Evolutionary conservation across 352 stramenopile species (phyloP), one percentile per base, ranked within the genome.

Genomic region (Phytophthora syringae): DNA sequence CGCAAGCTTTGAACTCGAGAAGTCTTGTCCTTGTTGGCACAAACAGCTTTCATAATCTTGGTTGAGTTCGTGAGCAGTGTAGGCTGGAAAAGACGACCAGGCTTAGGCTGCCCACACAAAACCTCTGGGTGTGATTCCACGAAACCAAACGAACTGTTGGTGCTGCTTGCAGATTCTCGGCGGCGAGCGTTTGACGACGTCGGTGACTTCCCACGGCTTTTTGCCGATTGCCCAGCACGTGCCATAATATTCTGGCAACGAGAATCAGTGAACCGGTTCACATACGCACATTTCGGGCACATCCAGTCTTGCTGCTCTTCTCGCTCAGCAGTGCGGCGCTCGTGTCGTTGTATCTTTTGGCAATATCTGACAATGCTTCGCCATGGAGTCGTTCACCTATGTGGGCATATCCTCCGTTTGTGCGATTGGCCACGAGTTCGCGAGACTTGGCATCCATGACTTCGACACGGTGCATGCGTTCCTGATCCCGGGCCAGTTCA

Each of bases 361-460:
- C 79, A 24, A 88, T 58, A 45, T 94, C 86, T 5, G 66, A 77
- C 12, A 92, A 51, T 16, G 84, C 86, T 75, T 94, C 84, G 16
- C 82, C 75, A 49, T 94, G 80, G n/a, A 94, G 60, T 1, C 86
- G 74, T 49, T 93, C 86, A 6, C 86, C 84, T 25, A 90, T 88
- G 25, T 92, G 66, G 5, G 76, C 67, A 60, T 90, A 90, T 22
- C 79, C 74, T 28, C 82, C 71, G 16, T 74, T 81, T 5, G 52
- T 76, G 28, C 84, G 80, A 44, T 85, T 70, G 0, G 79, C 79
- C 16, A 91, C 69, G 24, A 93, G 68, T 11, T 82, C 71, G 2
- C 76, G 72, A 34, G 84, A 90, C 61, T 90, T 91, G 42, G 77
- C 70, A 11, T 80, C 80, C 65, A 93, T 83, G 36, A 85, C 60